Percentiles rank a stretch among this genome's conserved stretches.
phyloP scores from a whole-genome alignment of 2,329 filamentous ascomycete genomes.

The Fusarium nodosum region DNA sequence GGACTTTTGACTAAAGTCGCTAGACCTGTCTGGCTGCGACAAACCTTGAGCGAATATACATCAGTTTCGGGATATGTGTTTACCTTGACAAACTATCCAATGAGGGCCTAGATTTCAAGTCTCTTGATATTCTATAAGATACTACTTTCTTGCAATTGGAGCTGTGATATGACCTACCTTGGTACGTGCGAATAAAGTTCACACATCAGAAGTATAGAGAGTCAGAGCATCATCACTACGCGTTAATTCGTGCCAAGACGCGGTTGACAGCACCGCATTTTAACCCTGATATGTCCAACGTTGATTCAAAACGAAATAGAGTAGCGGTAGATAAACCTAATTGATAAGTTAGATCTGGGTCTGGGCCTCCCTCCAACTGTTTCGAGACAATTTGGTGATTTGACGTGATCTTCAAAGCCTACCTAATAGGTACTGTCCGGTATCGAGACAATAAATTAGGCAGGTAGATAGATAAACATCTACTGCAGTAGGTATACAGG shows the following conservation, averaged over 20 bases:
- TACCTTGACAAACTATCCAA: too few relatives aligned
- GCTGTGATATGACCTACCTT: too few relatives aligned
- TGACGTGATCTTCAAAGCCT: too few relatives aligned
- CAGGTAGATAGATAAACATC: not conserved
- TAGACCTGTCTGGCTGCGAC: slow-evolving; percentile 42
- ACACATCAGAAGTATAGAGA: slow-evolving; percentile 40
- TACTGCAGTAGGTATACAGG: slow-evolving; percentile 9
- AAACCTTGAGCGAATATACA: slow-evolving; percentile 41
- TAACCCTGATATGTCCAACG: not conserved
- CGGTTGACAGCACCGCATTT: slow-evolving; percentile 5
- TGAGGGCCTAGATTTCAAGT: too few relatives aligned
- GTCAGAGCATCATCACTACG: slow-evolving; percentile 3
- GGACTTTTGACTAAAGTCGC: slow-evolving; percentile 38
- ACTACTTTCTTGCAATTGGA: too few relatives aligned
- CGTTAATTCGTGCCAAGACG: slow-evolving; percentile 8
- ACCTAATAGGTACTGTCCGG: too few relatives aligned
- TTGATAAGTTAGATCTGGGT: not conserved
- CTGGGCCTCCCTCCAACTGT: not conserved
- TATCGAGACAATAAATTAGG: not conserved
- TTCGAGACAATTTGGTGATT: not conserved
- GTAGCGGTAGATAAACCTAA: slow-evolving; percentile 9
- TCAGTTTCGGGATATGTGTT: too few relatives aligned
- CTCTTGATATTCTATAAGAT: too few relatives aligned
- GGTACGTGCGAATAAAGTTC: slow-evolving; percentile 36
- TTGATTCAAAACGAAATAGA: slow-evolving; percentile 2